Conservation (phyloP, 345 rosid genomes). For the Syzygium grande region DNA sequence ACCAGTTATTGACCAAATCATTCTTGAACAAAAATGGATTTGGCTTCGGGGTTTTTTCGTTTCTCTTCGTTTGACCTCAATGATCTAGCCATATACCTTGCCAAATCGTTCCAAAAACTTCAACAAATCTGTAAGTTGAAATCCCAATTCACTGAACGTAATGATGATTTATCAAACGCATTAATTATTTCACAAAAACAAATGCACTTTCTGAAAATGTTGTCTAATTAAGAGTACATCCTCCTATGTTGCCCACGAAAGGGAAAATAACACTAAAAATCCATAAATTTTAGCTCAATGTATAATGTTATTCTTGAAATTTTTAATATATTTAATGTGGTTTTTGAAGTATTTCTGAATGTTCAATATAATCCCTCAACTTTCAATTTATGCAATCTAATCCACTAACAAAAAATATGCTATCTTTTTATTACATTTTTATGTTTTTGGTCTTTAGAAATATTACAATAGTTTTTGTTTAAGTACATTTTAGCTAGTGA, state of each 20-base stretch:
- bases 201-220: background rate
- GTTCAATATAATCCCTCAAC: too few species aligned
- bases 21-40: too few species aligned
- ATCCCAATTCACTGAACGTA: background rate
- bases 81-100: background rate
- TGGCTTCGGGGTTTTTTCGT: too few species aligned
- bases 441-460: background rate
- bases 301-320: background rate
- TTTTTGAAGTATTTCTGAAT: background rate
- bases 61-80: background rate
- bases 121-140: background rate
- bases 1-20: background rate
- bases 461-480: background rate
- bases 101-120: background rate
- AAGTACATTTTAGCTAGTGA: background rate
- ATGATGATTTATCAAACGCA: accelerated
- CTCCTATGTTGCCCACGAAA: accelerated
- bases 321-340: background rate
- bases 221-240: background rate
- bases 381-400: background rate
- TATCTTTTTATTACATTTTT: background rate
- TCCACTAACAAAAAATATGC: accelerated
- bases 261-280: background rate
- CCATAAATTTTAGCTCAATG: accelerated
- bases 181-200: background rate